These are phyloP conservation scores for Lasiosphaeriaceae sp. DNA, from an alignment of 495 filamentous ascomycete species.

Conservation along the genomic window DNA sequence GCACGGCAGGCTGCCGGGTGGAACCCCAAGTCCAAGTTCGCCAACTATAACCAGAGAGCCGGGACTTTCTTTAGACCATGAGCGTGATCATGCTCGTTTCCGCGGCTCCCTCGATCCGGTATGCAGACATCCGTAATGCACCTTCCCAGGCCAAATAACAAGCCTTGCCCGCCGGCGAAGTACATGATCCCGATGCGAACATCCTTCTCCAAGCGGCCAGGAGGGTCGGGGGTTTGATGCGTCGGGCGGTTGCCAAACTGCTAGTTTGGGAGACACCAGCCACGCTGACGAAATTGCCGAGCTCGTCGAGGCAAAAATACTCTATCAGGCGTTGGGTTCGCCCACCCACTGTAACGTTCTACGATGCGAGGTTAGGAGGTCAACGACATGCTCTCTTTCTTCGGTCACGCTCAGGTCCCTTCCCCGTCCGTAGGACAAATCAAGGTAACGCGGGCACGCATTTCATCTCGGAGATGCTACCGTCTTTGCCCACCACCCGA, in stretches of 20 bases:
- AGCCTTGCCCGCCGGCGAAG: constrained; percentile 15
- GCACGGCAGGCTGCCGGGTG: neutral
- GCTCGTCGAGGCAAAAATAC: neutral
- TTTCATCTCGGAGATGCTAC: no score
- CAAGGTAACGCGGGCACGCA: no score
- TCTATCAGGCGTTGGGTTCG: neutral
- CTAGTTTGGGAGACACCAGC: neutral
- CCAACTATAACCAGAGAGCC: constrained; percentile 24
- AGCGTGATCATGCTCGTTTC: constrained; percentile 26
- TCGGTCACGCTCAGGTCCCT: no score
- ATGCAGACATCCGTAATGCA: constrained; percentile 25
- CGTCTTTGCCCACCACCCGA: no score
- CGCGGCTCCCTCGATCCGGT: constrained; percentile 12
- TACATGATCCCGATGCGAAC: constrained; percentile 25
- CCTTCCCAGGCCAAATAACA: constrained; percentile 18
- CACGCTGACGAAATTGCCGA: neutral
- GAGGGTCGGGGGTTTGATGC: neutral
- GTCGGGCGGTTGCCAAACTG: neutral
- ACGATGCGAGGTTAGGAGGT: constrained; percentile 3
- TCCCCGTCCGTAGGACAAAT: no score
- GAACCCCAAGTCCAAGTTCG: neutral
- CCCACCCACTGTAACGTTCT: neutral
- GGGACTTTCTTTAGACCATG: constrained; percentile 8
- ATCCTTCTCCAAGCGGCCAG: constrained; percentile 7
- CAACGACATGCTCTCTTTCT: neutral